Conservation (phyloP, 2,329 filamentous ascomycete genomes). For the Aureobasidium sp. region DNA sequence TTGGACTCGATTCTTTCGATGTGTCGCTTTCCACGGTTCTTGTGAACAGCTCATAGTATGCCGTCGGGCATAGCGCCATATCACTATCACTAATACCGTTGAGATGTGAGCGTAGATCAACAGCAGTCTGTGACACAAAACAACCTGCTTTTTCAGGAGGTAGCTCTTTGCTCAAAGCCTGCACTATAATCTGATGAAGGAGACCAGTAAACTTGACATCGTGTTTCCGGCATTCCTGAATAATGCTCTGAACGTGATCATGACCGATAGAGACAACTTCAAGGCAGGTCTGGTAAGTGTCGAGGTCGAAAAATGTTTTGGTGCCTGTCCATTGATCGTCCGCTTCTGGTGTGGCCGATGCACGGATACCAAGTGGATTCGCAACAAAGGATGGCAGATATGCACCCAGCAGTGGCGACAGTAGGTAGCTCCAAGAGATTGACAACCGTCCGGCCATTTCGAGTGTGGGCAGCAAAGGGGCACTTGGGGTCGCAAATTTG, state of each 20-base stretch:
- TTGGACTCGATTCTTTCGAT: neutral
- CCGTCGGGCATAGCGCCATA: conserved; percentile 31
- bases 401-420: conserved; percentile 33
- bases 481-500: conserved; percentile 17
- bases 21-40: conserved; percentile 14
- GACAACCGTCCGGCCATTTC: conserved; percentile 34
- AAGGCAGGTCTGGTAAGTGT: conserved; percentile 27
- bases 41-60: conserved; percentile 24
- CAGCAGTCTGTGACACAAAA: conserved; percentile 34
- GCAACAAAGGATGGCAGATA: conserved; percentile 33
- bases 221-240: conserved; percentile 29
- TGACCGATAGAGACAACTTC: conserved; percentile 29
- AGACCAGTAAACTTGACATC: conserved; percentile 37
- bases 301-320: conserved; percentile 24
- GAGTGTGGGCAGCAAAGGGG: conserved; percentile 31
- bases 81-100: conserved; percentile 27
- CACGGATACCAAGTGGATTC: conserved; percentile 28
- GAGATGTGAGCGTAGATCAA: conserved; percentile 36
- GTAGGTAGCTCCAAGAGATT: conserved; percentile 41
- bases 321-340: conserved; percentile 31
- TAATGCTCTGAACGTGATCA: conserved; percentile 23
- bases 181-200: conserved; percentile 35
- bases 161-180: conserved; percentile 25
- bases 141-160: conserved; percentile 22
- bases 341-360: conserved; percentile 24